Base-by-base conservation (phyloP, 164 flowering plant genomes). In the Hamamelis virginiana region DNA sequence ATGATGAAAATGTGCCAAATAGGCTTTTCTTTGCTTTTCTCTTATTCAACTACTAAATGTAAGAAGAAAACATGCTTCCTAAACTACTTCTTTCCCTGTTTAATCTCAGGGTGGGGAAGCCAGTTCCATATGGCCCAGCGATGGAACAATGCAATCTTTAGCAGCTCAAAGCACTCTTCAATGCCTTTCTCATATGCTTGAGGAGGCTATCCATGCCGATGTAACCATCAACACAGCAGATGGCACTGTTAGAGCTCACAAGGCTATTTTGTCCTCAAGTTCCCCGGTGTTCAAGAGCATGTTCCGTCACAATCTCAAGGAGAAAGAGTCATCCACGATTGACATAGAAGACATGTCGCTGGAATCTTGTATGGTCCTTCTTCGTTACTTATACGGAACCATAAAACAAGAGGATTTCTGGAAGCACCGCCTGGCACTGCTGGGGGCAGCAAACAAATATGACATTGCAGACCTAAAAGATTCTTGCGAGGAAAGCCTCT, bases 361-460 rank as follows among this genome's bases (percentile, higher is more conserved):
- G 28, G 97, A 94, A 22, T 81, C 97, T 6, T 90, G 96, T 78
- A 75, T 61, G 71, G 83, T 92, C 45, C 86, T 94, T 38, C 85
- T 94, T 16, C 77, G 80, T 70, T 94, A 90, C 80, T 45, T 94
- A 64, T 94, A 94, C 57, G 98, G 98, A 41, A 85, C 83, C 67
- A 89, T 94, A 65, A 87, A 80, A 70, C 93, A 88, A 43, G 92
- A 83, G 45, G 91, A 87, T 45, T 94, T 94, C 75, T 90, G 96
- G 97, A 85, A 84, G 77, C 97, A 91, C 70, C 80, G 98, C 48
- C 65, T 91, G 27, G 77, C 87, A 11, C 71, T 94, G 52, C 85
- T 94, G 22, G 92, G 89, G 1, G 97, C 98, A 0, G 97, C 98
- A 59, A 84, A 91, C 82, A 94, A 94, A 71, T 94, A 94, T 51